Evolutionary conservation across 1,284 basidiomycete species (phyloP), one percentile per base, ranked within the genome.

Genomic region (Cryptococcus depauperatus): DNA sequence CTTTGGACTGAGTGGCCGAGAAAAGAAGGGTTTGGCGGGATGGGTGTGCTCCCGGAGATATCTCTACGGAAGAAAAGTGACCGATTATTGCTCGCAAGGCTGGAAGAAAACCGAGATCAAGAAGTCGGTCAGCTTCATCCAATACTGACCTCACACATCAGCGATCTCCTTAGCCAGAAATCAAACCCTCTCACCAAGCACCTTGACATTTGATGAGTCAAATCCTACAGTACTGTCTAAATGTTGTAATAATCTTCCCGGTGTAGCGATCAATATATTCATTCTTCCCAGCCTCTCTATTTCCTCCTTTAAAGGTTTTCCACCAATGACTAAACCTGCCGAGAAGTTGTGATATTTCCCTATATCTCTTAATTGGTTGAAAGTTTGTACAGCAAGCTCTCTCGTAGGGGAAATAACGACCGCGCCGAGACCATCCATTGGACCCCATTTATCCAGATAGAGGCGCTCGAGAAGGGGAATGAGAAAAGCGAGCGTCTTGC

Each of bases 181-280:
- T 14, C 19, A 22, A 2, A n/a, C 4, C 13, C 5, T 75, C 82
- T 47, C 57, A 87, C 87, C 82, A n/a, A 98, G 79, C 18, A 95
- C 68, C 66, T 97, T 91, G 22, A 98, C 71, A 59, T 90, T 88
- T 54, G 86, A 83, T 29, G 82, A 82, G 51, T 93, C 90, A 58
- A 98, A 96, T 1, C 91, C 91, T 40, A 91, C 80, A 0, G 95
- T 97, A 71, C 97, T 91, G 65, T 98, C 95, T 82, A 98, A 86
- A 69, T 98, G 95, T 64, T 99, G 95, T 43, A 98, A 73, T 25
- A 98, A 73, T 44, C 95, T 79, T 14, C 93, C 95, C 1, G 93
- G 93, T 2, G 95, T 97, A 2, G 93, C 92, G 18, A 98, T 87
- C 22, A 98, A 78, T 49, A 98, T 95, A 64, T 98, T 98, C 91